Base-by-base conservation (phyloP, 2,329 filamentous ascomycete genomes). In the Cercospora sesami region DNA sequence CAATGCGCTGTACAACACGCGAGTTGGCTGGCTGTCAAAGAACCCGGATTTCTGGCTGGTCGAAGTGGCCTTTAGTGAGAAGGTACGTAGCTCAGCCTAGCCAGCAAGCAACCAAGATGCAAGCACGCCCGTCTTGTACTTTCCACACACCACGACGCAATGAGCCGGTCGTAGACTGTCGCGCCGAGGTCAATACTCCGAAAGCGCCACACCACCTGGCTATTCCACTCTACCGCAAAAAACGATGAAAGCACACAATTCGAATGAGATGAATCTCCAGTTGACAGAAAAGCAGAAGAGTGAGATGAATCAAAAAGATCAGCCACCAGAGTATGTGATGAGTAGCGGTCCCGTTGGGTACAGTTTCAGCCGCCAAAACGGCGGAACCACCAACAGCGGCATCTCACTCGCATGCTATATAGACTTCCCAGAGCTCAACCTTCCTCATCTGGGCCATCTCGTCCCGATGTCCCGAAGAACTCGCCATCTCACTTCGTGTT, bases 171-270 rank as follows among this genome's bases (percentile, higher is more conserved):
- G 48, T 28, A 10, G 48, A 26, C 12, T 16, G 48, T 14, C 48
- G 48, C 48, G 48, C 48, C 48, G 48, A 55, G 48, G 23, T 55
- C 48, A 55, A 55, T 55, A 55, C 48, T 55, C 48, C 48, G 48
- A 55, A 28, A 55, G 23, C 48, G 48, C 48, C 48, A 55, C 48
- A 28, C 45, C 23, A 55, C 48, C 48, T 14, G 42, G 21, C 23
- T 55, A 12, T 23, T 55, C 12, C 48, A 28, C 48, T 28, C 48
- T 28, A 16, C 23, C 48, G 48, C 48, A 28, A 55, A 23, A 23
- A 26, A 53, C 23, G 48, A 30, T 8, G 23, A 10, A 21, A 23
- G 23, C 16, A 16, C 48, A n/a, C 5, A 10, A 28, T 6, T 28
- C 12, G 21, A 55, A 28, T n/a, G 23, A 14, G 23, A 55, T 28